Evolutionary conservation across 1,139 yeast species (phyloP).

Genomic region (Blastobotrys buckinghamii): DNA sequence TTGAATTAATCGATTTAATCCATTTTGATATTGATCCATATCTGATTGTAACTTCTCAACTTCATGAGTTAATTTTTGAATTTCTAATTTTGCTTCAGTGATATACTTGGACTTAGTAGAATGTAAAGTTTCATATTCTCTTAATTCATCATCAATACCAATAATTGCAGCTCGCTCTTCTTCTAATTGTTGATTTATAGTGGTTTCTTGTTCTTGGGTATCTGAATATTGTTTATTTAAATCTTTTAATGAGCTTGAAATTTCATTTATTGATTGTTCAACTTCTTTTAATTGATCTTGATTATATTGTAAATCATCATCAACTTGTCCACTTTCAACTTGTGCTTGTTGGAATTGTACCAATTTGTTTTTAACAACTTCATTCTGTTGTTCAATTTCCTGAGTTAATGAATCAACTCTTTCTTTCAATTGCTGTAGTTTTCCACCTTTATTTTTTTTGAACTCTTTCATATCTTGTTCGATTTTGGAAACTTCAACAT

Average conservation of each 20-base stretch:
- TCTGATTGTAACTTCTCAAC: constrained; percentile 51
- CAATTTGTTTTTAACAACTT: constrained; percentile 42
- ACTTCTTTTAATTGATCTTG: constrained; percentile 40
- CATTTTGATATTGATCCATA: constrained; percentile 35
- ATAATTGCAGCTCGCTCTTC: constrained; percentile 57
- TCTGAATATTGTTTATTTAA: constrained; percentile 32
- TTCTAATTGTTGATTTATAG: constrained; percentile 44
- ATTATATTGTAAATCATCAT: constrained; percentile 46
- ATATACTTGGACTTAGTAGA: constrained; percentile 47
- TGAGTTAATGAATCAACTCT: constrained; percentile 18
- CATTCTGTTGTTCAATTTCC: constrained; percentile 36
- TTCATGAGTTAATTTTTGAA: constrained; percentile 60
- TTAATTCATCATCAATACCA: constrained; percentile 75
- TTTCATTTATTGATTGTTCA: constrained; percentile 37
- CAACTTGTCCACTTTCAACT: constrained; percentile 65
- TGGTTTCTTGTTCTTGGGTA: constrained; percentile 32
- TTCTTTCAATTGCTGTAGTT: constrained; percentile 59
- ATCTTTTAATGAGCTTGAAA: constrained; percentile 33
- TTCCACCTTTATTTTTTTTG: constrained; percentile 70
- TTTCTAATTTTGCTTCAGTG: constrained; percentile 47
- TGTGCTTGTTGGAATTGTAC: constrained; percentile 59
- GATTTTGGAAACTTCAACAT: constrained; percentile 47
- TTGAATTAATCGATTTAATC: constrained; percentile 45
- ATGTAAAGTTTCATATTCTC: constrained; percentile 51
- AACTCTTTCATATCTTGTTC: constrained; percentile 82